A percentile compares a stretch with the other conserved stretches of the same genome.
Conservation (phyloP, 176 grass and related monocot genomes). For the Thinopyrum elongatum region DNA sequence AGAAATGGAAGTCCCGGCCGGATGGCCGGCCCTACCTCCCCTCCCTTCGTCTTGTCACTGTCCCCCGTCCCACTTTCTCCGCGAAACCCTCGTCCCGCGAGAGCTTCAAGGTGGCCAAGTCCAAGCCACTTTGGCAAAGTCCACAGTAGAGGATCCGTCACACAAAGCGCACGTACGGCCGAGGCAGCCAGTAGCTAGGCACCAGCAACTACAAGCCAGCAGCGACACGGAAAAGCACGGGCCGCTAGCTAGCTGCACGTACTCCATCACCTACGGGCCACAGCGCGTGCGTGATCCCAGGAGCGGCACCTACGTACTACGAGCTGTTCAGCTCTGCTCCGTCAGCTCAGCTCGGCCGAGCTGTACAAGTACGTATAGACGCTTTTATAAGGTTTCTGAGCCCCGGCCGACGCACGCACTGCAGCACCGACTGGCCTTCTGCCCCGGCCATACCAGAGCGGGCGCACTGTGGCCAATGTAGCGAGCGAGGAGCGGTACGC, state of each 20-base stretch:
- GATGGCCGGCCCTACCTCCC: background rate
- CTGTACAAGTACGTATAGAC: too few species aligned
- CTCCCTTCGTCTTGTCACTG: slow-evolving; percentile 24
- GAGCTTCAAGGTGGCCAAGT: background rate
- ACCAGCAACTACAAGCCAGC: background rate
- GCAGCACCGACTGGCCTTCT: background rate
- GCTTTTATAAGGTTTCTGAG: background rate
- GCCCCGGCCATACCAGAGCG: background rate
- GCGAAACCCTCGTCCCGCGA: background rate
- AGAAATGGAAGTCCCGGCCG: background rate
- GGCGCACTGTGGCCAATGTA: background rate
- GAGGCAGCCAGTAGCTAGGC: too few species aligned
- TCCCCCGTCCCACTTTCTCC: background rate
- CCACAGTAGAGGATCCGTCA: background rate
- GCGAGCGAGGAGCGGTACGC: background rate
- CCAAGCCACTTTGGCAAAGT: background rate
- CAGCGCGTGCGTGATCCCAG: background rate
- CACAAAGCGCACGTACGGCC: background rate
- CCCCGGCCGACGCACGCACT: background rate
- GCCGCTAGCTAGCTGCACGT: background rate
- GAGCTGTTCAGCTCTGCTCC: background rate
- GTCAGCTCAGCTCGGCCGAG: background rate
- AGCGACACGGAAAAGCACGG: slow-evolving; percentile 23
- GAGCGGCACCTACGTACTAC: background rate
- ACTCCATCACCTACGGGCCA: background rate